Base-by-base conservation (phyloP, 176 grass and related monocot species). In the Carex littledalei region DNA sequence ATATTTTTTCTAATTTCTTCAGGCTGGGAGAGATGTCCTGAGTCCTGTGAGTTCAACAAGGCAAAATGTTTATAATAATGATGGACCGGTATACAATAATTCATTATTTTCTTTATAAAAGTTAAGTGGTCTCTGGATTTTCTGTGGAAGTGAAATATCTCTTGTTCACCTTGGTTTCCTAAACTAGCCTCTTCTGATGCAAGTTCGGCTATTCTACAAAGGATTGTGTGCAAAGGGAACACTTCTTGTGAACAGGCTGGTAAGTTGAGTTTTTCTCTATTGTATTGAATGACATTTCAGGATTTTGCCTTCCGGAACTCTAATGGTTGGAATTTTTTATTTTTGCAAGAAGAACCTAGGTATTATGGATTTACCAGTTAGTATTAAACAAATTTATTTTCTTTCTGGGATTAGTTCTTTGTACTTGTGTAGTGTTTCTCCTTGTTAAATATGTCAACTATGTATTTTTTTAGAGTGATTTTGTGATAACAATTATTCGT, bases 211-310 rank as follows among this genome's bases (percentile, higher is more conserved):
- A 90, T 97, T 94, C 66, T 87, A 87, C 85, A 78, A 91, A 78
- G 94, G 94, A 73, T 53, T 2, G 39, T 83, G 89, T 72, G 88
- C 90, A 4, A 97, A 97, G 85, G 94, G 92, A 88, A 97, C 94
- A 31, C 84, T 86, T 64, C 87, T 97, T 14, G 65, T 88, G 32
- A 80, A 92, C 45, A 97, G 86, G 82, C 81, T 17, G 84, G 94
- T 97, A 88, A 47, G 18, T 66, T 82, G 0, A 37, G 24, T 81
- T 47, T 43, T 24, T 64, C 4, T 32, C 8, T 21, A 41, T 62
- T 73, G n/a, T 49, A 20, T 72, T 5, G 65, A 6, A 69, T 21
- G 29, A 16, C 3, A 32, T 47, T 47, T 67, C 64, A 67, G 29
- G 64, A 67, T 35, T 34, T 35, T 67, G 32, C 6, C 15, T 68